A percentile compares a stretch with the other conserved stretches of the same genome.
Evolutionary conservation across 306 rosid species (phyloP).

Genomic region (Leucaena leucocephala): DNA sequence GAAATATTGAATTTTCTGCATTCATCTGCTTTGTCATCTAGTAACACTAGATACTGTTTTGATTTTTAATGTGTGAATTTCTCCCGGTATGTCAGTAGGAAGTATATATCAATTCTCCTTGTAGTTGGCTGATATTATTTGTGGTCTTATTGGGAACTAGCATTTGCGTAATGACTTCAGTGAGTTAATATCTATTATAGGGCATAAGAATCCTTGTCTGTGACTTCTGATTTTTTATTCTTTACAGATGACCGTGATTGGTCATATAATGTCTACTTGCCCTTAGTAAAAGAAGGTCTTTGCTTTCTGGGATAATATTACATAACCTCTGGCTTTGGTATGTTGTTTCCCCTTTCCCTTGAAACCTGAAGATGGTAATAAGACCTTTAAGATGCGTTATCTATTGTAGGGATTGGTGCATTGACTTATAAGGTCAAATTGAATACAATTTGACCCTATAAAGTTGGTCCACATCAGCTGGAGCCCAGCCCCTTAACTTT

Average conservation of each 20-base stretch:
- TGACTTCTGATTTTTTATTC: not conserved
- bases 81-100: conserved; percentile 13
- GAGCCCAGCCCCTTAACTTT: not conserved
- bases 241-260: conserved; percentile 14
- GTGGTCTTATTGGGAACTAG: conserved; percentile 11
- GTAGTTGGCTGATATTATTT: not conserved
- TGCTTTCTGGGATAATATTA: not conserved
- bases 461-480: not conserved
- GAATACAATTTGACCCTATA: too few species aligned
- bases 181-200: not conserved
- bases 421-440: not conserved
- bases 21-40: conserved; percentile 24
- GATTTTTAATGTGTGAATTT: not conserved
- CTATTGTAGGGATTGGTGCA: not conserved
- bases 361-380: not conserved
- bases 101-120: conserved; percentile 10
- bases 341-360: conserved; percentile 19
- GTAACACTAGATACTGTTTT: not conserved
- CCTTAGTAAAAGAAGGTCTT: not conserved
- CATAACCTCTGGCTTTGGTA: conserved; percentile 11
- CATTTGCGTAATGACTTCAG: not conserved
- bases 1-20: not conserved
- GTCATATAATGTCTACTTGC: conserved; percentile 24
- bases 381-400: not conserved
- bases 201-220: conserved; percentile 6